These are phyloP conservation scores for Backusella tuberculispora DNA, from an alignment of 192 early-diverging fungal genomes.

Conservation along the genomic window DNA sequence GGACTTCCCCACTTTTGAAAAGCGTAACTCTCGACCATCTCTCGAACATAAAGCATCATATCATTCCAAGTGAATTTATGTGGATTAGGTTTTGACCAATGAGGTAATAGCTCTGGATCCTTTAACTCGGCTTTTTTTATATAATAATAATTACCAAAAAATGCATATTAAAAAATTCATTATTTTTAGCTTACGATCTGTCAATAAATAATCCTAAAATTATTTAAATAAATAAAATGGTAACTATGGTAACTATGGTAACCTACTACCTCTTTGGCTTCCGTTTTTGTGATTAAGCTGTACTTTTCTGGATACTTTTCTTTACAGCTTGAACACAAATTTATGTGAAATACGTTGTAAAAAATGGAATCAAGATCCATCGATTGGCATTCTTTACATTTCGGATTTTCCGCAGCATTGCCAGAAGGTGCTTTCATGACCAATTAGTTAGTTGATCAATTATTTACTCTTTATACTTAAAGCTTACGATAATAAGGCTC, in stretches of 20 bases:
- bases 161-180: neutral
- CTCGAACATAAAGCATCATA: conserved; percentile 92
- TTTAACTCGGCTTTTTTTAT: conserved; percentile 70
- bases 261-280: conserved; percentile 70
- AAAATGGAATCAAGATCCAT: conserved; percentile 82
- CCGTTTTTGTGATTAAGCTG: conserved; percentile 94
- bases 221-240: conserved; percentile 1
- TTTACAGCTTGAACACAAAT: conserved; percentile 80
- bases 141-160: neutral
- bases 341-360: conserved; percentile 69
- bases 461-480: conserved; percentile 7
- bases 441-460: neutral
- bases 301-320: conserved; percentile 83
- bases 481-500: conserved; percentile 54
- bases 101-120: conserved; percentile 75
- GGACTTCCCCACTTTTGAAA: conserved; percentile 90
- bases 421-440: conserved; percentile 46
- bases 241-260: neutral
- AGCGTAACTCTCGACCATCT: conserved; percentile 91
- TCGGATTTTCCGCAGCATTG: conserved; percentile 60
- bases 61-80: conserved; percentile 95
- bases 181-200: conserved; percentile 66
- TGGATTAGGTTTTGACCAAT: conserved; percentile 91
- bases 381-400: conserved; percentile 84
- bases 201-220: conserved; percentile 87